These are phyloP conservation scores for Aeminium ludgeri DNA, from an alignment of 495 filamentous ascomycete species.

Conservation along the genomic window DNA sequence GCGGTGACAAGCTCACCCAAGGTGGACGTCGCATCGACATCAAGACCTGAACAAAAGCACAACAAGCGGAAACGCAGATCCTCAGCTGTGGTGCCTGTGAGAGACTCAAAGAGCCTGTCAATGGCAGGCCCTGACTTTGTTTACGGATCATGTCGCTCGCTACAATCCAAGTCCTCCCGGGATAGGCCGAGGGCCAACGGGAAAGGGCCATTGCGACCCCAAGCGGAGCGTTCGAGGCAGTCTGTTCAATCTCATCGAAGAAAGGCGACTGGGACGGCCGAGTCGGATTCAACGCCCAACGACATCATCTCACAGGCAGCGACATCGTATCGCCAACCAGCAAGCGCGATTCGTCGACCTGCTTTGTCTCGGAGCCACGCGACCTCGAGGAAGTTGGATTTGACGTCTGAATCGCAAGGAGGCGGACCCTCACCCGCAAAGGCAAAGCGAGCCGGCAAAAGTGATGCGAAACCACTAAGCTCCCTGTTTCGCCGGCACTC, in stretches of 20 bases:
- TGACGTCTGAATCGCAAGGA: not conserved
- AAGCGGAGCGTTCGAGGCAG: too few species aligned
- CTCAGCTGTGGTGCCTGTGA: not conserved
- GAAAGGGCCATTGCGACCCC: not conserved
- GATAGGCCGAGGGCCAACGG: too few species aligned
- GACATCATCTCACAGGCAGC: conserved; percentile 3
- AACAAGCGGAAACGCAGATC: not conserved
- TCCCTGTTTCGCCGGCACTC: conserved; percentile 6
- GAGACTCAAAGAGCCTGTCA: not conserved
- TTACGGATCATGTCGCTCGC: not conserved
- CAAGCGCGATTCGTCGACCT: not conserved
- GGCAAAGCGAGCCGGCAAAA: not conserved
- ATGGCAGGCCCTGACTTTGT: not conserved
- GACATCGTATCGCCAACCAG: not conserved
- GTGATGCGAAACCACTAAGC: conserved; percentile 4
- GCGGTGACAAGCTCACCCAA: not conserved
- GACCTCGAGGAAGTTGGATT: conserved; percentile 1
- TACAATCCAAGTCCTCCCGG: too few species aligned
- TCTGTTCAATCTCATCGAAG: too few species aligned
- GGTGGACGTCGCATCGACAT: not conserved
- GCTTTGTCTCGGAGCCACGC: not conserved
- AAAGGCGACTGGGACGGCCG: too few species aligned
- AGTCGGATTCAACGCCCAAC: not conserved
- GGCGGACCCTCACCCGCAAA: not conserved
- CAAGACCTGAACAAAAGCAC: not conserved